Base-by-base conservation (phyloP, 1,284 basidiomycete species). In the Stereum hirsutum region DNA sequence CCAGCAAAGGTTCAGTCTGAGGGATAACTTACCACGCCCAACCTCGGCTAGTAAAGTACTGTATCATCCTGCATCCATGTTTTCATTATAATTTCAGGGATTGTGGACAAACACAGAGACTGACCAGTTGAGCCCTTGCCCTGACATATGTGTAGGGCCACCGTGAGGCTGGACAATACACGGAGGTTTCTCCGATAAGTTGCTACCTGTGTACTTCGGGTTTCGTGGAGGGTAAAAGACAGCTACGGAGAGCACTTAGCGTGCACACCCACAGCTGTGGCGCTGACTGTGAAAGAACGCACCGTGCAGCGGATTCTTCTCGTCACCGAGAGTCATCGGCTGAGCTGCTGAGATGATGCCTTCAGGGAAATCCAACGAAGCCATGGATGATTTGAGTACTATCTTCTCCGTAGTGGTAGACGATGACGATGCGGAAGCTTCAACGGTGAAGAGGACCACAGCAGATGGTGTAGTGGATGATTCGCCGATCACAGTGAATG, bases 41-140 rank as follows among this genome's bases (percentile, higher is more conserved):
- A 15, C 82, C 81, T 4, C 81, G 68, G n/a, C 70, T 72, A 0
- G 81, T 84, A 49, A 74, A 88, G 53, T 70, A 87, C 47, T 80
- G 78, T 38, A 63, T 68, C 32, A 56, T 38, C 36, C n/a, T n/a
- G n/a, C n/a, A n/a, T n/a, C n/a, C n/a, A n/a, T n/a, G n/a, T n/a
- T n/a, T n/a, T n/a, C n/a, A n/a, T n/a, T n/a, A n/a, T n/a, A n/a
- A n/a, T n/a, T n/a, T n/a, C n/a, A n/a, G n/a, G n/a, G n/a, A n/a
- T n/a, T n/a, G n/a, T n/a, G n/a, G n/a, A n/a, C n/a, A n/a, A n/a
- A n/a, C n/a, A n/a, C n/a, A n/a, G n/a, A n/a, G n/a, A n/a, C n/a
- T n/a, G n/a, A 60, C 64, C 72, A 70, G n/a, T 62, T 59, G 24
- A 88, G 56, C 0, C 66, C 69, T 42, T 76, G 72, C 1, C 49